Base-by-base conservation (phyloP, 352 stramenopile genomes). In the Globisporangium acanthophoron region DNA sequence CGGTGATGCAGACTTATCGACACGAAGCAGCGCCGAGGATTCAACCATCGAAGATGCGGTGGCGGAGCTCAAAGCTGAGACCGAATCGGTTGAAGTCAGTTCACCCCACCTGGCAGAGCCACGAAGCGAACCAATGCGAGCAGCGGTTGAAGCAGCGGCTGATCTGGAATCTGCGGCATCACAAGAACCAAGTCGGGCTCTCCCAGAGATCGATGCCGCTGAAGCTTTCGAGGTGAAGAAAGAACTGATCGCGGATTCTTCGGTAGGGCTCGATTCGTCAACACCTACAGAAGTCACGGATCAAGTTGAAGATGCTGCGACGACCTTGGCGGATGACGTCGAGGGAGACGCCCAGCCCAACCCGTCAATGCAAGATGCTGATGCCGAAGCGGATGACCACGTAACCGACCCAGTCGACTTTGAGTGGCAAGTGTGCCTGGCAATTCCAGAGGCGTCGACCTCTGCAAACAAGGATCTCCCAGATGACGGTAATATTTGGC, bases 351-450 rank as follows among this genome's bases (percentile, higher is more conserved):
- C 3, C 5, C 18, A 20, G 3, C 18, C 43, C 11, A 48, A 9
- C 21, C 3, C 20, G 8, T 20, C 7, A n/a, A 12, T 3, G 2
- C 43, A 20, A 48, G 20, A 16, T 12, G 20, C 11, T 29, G 62
- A 77, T 48, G 46, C 57, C 20, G 41, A 52, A 8, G 69, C 67
- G 56, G 60, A 69, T 54, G 61, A 62, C n/a, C 20, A 45, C 43
- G 43, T 12, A 44, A 40, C 57, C 1, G 44, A 53, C n/a, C 29
- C 27, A 16, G 51, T 65, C 29, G 62, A 62, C 8, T 71, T 71
- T 52, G 58, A 77, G 53, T 84, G 75, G 68, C 62, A 89, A 48
- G 62, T 80, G n/a, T 78, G 67, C 54, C 58, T 87, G 46, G 77
- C 77, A 33, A 54, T 85, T 51, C 61, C 74, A 52, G 50, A 64